A percentile compares a stretch with the other conserved stretches of the same genome.
Conservation (phyloP, 208 protist genomes). For the Trypanosoma boissoni region DNA sequence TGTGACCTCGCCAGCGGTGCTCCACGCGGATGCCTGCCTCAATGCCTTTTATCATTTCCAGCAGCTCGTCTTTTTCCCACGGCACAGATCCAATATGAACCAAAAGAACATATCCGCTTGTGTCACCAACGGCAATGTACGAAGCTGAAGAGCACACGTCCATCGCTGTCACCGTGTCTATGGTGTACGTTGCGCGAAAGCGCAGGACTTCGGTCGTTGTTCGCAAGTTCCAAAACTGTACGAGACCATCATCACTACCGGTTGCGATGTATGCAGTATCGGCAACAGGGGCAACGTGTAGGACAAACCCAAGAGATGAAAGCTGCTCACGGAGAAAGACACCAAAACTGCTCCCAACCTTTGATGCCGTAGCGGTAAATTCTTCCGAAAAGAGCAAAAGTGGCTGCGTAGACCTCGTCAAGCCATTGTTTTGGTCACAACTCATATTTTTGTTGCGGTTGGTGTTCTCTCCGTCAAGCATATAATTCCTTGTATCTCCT, state of each 20-base stretch:
- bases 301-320: conserved; percentile 37
- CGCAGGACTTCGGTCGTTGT: conserved; percentile 58
- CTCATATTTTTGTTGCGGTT: no score
- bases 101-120: conserved; percentile 51
- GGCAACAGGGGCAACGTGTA: conserved; percentile 32
- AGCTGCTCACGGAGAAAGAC: conserved; percentile 25
- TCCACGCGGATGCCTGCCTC: conserved; percentile 36
- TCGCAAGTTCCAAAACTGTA: conserved; percentile 82
- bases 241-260: conserved; percentile 66
- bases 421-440: neutral
- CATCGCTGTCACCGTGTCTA: conserved; percentile 59
- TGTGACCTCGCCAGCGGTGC: conserved; percentile 74
- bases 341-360: conserved; percentile 9
- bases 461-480: no score
- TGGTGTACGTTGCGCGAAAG: conserved; percentile 46
- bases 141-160: conserved; percentile 21
- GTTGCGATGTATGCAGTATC: conserved; percentile 49
- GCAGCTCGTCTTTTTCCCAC: conserved; percentile 14
- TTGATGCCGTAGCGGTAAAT: conserved; percentile 6
- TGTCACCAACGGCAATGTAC: conserved; percentile 53
- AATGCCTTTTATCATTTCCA: conserved; percentile 22
- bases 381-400: conserved; percentile 26
- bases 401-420: conserved; percentile 11
- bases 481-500: no score
- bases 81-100: conserved; percentile 43